Conservation (phyloP, 352 stramenopile genomes). For the Phytophthora palmivora region DNA sequence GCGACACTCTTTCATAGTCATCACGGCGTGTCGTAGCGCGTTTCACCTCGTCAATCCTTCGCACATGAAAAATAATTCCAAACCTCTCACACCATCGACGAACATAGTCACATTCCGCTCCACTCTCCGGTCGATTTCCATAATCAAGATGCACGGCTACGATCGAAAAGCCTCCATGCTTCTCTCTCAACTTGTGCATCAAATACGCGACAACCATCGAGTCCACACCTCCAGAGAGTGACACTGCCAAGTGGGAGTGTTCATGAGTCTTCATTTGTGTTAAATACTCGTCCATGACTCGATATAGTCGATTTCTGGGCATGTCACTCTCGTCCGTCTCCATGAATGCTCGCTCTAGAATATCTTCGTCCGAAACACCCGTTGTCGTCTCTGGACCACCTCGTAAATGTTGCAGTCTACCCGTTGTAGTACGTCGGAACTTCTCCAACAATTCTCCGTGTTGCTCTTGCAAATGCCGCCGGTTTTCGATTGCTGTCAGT, state of each 20-base stretch:
- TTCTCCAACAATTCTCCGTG: slow-evolving; percentile 77
- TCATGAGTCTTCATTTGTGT: slow-evolving; percentile 45
- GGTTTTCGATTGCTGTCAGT: slow-evolving; percentile 57
- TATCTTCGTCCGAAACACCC: slow-evolving; percentile 58
- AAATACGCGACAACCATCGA: slow-evolving; percentile 97
- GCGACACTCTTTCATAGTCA: slow-evolving; percentile 95
- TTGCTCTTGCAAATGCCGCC: slow-evolving; percentile 50
- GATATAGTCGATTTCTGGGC: slow-evolving; percentile 70
- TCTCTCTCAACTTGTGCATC: slow-evolving; percentile 84
- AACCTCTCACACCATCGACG: slow-evolving; percentile 86
- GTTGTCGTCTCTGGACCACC: slow-evolving; percentile 22
- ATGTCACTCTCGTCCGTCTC: slow-evolving; percentile 77
- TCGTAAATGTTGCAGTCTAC: slow-evolving; percentile 66
- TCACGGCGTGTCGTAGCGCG: slow-evolving; percentile 92
- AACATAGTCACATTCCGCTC: slow-evolving; percentile 93
- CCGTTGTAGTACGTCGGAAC: slow-evolving; percentile 86
- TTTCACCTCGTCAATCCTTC: slow-evolving; percentile 93
- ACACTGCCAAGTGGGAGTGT: slow-evolving; percentile 82
- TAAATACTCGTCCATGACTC: slow-evolving; percentile 78
- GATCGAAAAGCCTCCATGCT: slow-evolving; percentile 69
- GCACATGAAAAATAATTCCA: slow-evolving; percentile 83
- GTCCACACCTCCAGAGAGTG: slow-evolving; percentile 96
- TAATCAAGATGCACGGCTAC: slow-evolving; percentile 98
- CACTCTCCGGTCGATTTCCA: slow-evolving; percentile 94
- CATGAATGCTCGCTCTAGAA: slow-evolving; percentile 71